Conservation (phyloP, 345 rosid species). For the Eucalyptus erythrocorys region DNA sequence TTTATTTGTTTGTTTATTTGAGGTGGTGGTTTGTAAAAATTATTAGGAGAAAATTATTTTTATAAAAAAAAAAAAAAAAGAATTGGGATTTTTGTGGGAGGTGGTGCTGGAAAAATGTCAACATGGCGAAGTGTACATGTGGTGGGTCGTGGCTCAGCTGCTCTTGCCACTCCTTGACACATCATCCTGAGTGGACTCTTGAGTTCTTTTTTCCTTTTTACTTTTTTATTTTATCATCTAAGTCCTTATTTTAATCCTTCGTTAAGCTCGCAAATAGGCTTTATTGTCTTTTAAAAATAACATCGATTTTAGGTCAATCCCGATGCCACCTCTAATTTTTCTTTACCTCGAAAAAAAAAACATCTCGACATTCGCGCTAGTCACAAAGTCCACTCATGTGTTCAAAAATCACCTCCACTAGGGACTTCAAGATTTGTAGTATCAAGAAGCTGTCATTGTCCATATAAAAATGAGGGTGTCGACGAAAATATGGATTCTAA, state of each 20-base stretch:
- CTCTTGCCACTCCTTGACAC: neutral
- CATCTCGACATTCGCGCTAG: neutral
- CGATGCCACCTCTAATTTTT: neutral
- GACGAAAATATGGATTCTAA: accelerated
- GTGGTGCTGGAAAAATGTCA: neutral
- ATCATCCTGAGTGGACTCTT: neutral
- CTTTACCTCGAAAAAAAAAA: neutral
- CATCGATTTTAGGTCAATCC: neutral
- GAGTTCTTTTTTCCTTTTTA: neutral
- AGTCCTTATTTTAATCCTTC: neutral
- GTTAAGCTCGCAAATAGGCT: neutral
- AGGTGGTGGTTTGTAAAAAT: neutral
- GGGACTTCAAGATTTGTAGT: neutral
- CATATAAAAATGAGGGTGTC: neutral
- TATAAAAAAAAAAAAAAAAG: too few relatives aligned
- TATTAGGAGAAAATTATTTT: neutral
- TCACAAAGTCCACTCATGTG: neutral
- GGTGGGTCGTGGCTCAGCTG: neutral
- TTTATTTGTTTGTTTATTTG: neutral
- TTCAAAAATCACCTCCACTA: neutral
- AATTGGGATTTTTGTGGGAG: neutral
- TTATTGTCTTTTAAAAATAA: neutral
- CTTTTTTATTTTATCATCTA: neutral
- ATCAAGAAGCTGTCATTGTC: neutral
- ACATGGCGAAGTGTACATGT: neutral